Evolutionary conservation across 495 filamentous ascomycete genomes (phyloP), one percentile per base, ranked within the genome.

Genomic region (Aspergillus bridgeri): DNA sequence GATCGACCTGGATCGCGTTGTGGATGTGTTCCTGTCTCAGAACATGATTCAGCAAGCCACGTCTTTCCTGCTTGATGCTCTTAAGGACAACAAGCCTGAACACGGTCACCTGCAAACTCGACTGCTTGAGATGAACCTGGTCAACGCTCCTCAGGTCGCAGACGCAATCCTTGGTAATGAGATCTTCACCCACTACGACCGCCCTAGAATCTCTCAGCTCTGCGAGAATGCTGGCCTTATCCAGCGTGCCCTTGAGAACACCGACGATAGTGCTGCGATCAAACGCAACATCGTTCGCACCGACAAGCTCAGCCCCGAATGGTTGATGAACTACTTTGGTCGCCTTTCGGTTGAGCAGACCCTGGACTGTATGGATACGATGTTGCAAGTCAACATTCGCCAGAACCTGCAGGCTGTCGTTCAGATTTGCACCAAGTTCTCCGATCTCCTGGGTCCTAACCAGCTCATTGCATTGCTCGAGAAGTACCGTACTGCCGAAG

Each of bases 21-120:
- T 98, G 38, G 93, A 98, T 70, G 89, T 99, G 45, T 99, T 99
- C 84, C 84, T 95, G 68, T 91, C 93, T 21, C 94, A 97, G 73
- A 91, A 91, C 71, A 95, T 98, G 92, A 83, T 96, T 48, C 94
- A 98, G 71, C 91, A 96, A 68, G 94, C 93, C 8, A 99, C 94
- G 7, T 92, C 93, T 19, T 98, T 99, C 84, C 77, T 99, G 33
- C 82, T 99, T 22, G 95, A 98, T 71, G 92, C 90, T 17, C 79
- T 99, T 46, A 91, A 94, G 73, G 89, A 89, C 54, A 96, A 99
- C 78, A 88, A 88, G 64, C 93, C 92, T 5, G 95, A 98, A 71
- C 91, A 99, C 59, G 93, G 86, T 47, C 85, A 91, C 62, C 80
- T 98, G 48, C 94, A 99, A 72, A 99, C 94, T 38, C 87, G 92